Evolutionary conservation across 805 yeast genomes (phyloP).

Genomic region (Candida arabinofermentans): DNA sequence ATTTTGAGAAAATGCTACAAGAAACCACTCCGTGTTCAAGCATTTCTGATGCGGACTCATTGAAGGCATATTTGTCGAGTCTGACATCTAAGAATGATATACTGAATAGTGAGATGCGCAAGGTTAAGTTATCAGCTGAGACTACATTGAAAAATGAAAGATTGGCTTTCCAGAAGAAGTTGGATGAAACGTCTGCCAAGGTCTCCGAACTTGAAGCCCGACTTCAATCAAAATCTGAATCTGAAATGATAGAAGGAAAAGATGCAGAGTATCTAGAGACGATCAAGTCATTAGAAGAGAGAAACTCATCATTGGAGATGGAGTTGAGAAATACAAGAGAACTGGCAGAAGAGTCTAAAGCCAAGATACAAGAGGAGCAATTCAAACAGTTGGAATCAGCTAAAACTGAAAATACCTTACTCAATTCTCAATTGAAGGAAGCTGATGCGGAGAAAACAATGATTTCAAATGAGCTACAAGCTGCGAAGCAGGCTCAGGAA

Average conservation of each 20-base stretch:
- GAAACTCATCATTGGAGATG: constrained; percentile 1
- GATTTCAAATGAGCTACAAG: neutral
- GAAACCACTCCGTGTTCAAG: constrained; percentile 81
- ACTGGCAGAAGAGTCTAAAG: constrained; percentile 1
- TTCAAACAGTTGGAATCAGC: neutral
- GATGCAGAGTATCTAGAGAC: neutral
- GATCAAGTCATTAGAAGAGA: constrained; percentile 2
- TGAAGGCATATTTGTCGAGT: constrained; percentile 67
- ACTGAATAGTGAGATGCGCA: constrained; percentile 62
- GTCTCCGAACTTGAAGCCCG: neutral
- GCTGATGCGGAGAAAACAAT: neutral
- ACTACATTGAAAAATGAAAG: constrained; percentile 12
- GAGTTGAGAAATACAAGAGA: constrained; percentile 1
- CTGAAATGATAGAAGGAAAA: neutral
- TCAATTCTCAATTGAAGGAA: neutral
- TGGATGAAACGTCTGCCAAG: constrained; percentile 11
- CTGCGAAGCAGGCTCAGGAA: neutral
- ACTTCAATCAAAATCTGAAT: too few species aligned
- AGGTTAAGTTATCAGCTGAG: constrained; percentile 31
- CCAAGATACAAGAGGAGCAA: neutral
- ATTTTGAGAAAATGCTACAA: constrained; percentile 64
- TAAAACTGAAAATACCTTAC: neutral
- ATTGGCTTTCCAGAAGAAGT: constrained; percentile 5
- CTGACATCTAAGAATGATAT: constrained; percentile 56
- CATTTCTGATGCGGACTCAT: constrained; percentile 64